Evolutionary conservation across 257 asterid species (phyloP).

Genomic region (Plectranthus barbatus): DNA sequence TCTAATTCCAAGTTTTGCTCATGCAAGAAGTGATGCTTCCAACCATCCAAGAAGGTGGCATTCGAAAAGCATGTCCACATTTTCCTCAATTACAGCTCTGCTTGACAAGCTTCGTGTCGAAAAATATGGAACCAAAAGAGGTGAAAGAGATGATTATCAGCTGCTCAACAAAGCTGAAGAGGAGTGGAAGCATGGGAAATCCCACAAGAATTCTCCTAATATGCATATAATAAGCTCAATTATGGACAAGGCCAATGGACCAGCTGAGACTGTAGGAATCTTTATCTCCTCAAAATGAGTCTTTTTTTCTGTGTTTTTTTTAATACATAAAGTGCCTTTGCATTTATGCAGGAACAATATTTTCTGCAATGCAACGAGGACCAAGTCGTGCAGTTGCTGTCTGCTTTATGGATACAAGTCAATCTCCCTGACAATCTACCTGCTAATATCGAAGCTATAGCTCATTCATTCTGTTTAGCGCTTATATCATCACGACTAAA

Average conservation of each 20-base stretch:
- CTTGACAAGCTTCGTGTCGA: slow-evolving; percentile 92
- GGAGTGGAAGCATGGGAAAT: slow-evolving; percentile 60
- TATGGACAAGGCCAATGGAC: slow-evolving; percentile 54
- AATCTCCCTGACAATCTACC: slow-evolving; percentile 74
- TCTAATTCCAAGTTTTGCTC: slow-evolving; percentile 64
- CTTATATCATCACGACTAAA: slow-evolving; percentile 54
- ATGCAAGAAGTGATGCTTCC: slow-evolving; percentile 47
- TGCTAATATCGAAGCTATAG: slow-evolving; percentile 80
- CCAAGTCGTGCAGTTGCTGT: slow-evolving; percentile 73
- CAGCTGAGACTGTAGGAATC: slow-evolving; percentile 56
- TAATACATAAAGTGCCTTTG: slow-evolving; percentile 1
- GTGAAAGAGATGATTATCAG: slow-evolving; percentile 42
- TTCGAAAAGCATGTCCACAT: slow-evolving; percentile 61
- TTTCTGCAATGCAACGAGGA: slow-evolving; percentile 73
- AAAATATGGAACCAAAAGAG: slow-evolving; percentile 40
- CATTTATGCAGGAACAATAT: slow-evolving; percentile 56
- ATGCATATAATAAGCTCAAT: slow-evolving; percentile 66
- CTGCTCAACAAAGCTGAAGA: slow-evolving; percentile 45
- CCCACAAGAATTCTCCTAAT: slow-evolving; percentile 66
- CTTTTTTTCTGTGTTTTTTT: background rate
- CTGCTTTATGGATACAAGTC: slow-evolving; percentile 83
- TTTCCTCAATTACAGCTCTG: slow-evolving; percentile 71
- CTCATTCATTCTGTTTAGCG: slow-evolving; percentile 85
- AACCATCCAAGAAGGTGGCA: slow-evolving; percentile 59
- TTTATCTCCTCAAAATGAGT: background rate